These are phyloP conservation scores for Eutrema yunnanense DNA, from an alignment of 345 rosid species.

Conservation along the genomic window DNA sequence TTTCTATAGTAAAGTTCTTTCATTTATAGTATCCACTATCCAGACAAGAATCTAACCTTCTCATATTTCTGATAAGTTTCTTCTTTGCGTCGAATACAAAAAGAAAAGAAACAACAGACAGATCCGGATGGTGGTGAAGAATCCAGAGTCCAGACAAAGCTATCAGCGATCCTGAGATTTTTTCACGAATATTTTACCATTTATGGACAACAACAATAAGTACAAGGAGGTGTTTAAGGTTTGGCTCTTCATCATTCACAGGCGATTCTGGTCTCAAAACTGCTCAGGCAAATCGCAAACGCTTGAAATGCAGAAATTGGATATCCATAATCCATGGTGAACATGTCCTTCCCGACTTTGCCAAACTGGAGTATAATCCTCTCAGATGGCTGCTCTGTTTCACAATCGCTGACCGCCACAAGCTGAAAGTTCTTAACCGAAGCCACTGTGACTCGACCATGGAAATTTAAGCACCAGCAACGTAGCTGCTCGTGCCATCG, in stretches of 20 bases:
- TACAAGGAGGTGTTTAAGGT: neutral
- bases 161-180: neutral
- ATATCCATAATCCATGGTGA: slow-evolving; percentile 73
- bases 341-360: slow-evolving; percentile 69
- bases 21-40: neutral
- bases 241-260: slow-evolving; percentile 46
- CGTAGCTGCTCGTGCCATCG: slow-evolving; percentile 86
- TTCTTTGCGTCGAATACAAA: neutral
- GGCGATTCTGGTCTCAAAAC: slow-evolving; percentile 76
- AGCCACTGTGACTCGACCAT: slow-evolving; percentile 74
- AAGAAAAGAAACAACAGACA: neutral
- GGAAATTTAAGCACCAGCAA: slow-evolving; percentile 79
- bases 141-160: slow-evolving; percentile 2
- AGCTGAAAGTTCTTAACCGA: slow-evolving; percentile 78
- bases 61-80: neutral
- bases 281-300: slow-evolving; percentile 70
- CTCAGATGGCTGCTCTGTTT: slow-evolving; percentile 41
- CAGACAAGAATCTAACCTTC: neutral
- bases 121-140: neutral
- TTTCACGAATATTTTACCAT: neutral
- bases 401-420: slow-evolving; percentile 47
- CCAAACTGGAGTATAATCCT: slow-evolving; percentile 68
- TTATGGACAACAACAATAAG: neutral
- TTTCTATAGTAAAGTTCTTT: neutral
- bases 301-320: slow-evolving; percentile 80